Evolutionary conservation across 2,329 filamentous ascomycete species (phyloP).

Genomic region (Neoscytalidium dimidiatum): DNA sequence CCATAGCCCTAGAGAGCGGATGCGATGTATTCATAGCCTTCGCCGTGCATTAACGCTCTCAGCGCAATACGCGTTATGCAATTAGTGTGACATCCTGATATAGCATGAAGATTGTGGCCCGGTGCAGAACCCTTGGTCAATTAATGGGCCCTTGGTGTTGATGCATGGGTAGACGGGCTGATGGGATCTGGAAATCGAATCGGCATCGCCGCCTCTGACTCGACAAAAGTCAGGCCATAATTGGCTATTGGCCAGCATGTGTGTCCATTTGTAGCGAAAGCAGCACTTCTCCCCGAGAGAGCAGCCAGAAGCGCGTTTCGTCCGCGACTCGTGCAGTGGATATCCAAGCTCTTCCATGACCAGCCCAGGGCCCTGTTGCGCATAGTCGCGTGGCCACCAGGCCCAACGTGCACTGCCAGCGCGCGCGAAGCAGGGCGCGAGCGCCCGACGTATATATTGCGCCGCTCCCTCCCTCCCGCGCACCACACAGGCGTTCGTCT

Average conservation of each 20-base stretch:
- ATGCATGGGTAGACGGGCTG: not conserved
- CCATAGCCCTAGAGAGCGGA: not conserved
- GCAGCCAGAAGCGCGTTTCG: not conserved
- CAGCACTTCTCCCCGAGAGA: not conserved
- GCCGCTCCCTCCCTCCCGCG: not conserved
- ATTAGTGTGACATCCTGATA: not conserved
- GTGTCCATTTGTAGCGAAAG: not conserved
- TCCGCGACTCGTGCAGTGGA: not conserved
- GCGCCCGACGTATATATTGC: not conserved
- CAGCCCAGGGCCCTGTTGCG: not conserved
- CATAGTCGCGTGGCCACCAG: not conserved
- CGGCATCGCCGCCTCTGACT: not conserved
- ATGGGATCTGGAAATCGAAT: not conserved
- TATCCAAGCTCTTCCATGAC: not conserved
- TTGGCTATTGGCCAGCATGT: not conserved
- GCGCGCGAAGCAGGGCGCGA: too few relatives aligned
- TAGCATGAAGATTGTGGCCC: not conserved
- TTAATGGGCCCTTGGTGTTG: not conserved
- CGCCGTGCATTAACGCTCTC: too few relatives aligned
- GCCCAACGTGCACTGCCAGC: not conserved
- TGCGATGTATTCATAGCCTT: too few relatives aligned
- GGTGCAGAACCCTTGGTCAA: not conserved
- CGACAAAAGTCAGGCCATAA: not conserved
- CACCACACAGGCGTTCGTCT: too few relatives aligned
- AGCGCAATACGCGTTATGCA: not conserved